A percentile compares a stretch with the other conserved stretches of the same genome.
These are phyloP conservation scores for Talaromyces atroroseus DNA, from an alignment of 2,329 filamentous ascomycete species.

Conservation along the genomic window DNA sequence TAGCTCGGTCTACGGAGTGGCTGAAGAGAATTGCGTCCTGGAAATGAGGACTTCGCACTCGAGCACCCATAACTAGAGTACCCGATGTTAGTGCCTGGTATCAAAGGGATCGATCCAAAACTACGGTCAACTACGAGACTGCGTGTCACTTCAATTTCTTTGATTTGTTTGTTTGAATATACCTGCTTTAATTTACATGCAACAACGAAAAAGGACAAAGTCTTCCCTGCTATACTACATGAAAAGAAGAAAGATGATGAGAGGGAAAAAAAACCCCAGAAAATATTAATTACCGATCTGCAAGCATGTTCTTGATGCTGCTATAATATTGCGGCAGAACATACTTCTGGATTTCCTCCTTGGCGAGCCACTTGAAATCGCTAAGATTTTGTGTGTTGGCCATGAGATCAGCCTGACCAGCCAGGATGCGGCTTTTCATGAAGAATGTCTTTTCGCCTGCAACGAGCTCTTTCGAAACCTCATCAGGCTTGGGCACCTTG, in stretches of 20 bases:
- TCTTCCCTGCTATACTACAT: constrained; percentile 12
- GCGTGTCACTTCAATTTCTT: background rate
- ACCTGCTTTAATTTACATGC: constrained; percentile 6
- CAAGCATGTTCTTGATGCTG: constrained; percentile 75
- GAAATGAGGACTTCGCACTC: background rate
- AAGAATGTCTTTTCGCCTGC: constrained; percentile 82
- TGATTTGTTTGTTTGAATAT: background rate
- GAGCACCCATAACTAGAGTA: background rate
- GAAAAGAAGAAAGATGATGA: constrained; percentile 4
- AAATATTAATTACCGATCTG: constrained; percentile 56
- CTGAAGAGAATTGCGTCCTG: background rate
- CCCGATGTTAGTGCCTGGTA: background rate
- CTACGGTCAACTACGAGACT: background rate
- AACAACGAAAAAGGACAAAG: background rate
- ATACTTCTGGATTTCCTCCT: constrained; percentile 71
- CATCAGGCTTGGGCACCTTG: constrained; percentile 44
- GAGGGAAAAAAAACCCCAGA: background rate
- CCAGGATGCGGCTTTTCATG: constrained; percentile 94
- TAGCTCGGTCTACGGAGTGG: background rate
- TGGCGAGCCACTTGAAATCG: constrained; percentile 89
- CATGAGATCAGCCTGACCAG: constrained; percentile 79
- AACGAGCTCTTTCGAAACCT: constrained; percentile 37
- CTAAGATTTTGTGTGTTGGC: constrained; percentile 65
- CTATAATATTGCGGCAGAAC: constrained; percentile 66
- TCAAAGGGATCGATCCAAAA: background rate